Base-by-base conservation (phyloP, 495 filamentous ascomycete genomes). In the Aspergillus heteromorphus region DNA sequence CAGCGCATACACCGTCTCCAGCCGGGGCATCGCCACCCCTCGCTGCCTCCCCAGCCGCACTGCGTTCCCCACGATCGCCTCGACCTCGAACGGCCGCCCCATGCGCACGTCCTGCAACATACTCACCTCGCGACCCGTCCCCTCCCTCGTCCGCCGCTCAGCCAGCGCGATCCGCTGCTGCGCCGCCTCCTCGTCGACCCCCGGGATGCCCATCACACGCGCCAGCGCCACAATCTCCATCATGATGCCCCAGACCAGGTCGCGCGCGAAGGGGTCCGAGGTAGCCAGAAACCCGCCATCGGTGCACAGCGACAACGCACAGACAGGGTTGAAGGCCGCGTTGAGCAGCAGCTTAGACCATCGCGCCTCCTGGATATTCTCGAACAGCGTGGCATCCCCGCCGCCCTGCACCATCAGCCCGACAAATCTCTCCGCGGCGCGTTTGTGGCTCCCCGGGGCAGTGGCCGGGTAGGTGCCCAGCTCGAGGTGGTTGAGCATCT, bases 301-400 rank as follows among this genome's bases (percentile, higher is more conserved):
- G 38, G 68, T 62, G 17, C 65, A 68, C 34, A 69, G 62, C 13
- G 74, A 71, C 9, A 83, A 61, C 34, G 78, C 79, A 53, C 76
- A 79, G 25, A 78, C 66, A 0, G 79, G 78, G 53, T 81, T 83
- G 72, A 76, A 80, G 0, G 72, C 58, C 18, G 68, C 74, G 51
- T 81, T 83, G 2, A 78, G 49, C 1, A 79, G 48, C 25, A 81
- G 65, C 65, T 83, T 83, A 23, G 53, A 63, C 79, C 79, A 81
- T n/a, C 79, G 66, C 59, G 69, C 65, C 14, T 54, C 54, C 67
- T 83, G 79, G 40, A 83, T 67, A 53, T 83, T 76, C 30, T 74
- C 72, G 34, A 68, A 65, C 4, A 76, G 19, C 18, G 54, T 60
- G 0, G 64, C 69, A 9, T 73, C 70, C 0, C 64, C 77, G 1